Evolutionary conservation across 2,329 filamentous ascomycete species (phyloP).

Genomic region (Ilyonectria robusta): DNA sequence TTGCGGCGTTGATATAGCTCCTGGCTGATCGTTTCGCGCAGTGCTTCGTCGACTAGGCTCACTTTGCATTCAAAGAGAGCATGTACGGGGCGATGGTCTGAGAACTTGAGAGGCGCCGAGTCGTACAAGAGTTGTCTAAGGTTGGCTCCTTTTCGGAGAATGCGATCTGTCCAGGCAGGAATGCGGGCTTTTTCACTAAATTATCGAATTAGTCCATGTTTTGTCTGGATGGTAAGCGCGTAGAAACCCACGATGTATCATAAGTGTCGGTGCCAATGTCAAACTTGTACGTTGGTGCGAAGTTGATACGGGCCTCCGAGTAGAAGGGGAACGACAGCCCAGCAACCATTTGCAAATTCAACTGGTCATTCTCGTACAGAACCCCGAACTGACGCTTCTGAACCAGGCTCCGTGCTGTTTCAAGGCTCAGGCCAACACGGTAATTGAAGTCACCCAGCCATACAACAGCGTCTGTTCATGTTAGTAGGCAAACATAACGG

Average conservation of each 20-base stretch:
- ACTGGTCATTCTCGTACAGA: constrained; percentile 92
- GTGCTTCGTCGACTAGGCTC: constrained; percentile 81
- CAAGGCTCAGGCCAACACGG: constrained; percentile 87
- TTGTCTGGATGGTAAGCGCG: background rate
- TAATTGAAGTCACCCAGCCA: constrained; percentile 99
- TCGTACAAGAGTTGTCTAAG: constrained; percentile 88
- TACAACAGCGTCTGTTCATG: constrained; percentile 75
- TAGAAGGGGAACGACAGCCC: constrained; percentile 93
- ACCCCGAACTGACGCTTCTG: constrained; percentile 80
- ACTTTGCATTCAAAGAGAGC: constrained; percentile 89
- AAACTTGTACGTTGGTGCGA: constrained; percentile 96
- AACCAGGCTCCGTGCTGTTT: constrained; percentile 82
- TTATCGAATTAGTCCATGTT: constrained; percentile 32
- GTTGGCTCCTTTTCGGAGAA: constrained; percentile 87
- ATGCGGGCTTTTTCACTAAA: constrained; percentile 89
- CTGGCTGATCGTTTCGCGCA: constrained; percentile 79
- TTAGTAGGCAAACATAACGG: constrained; percentile 39
- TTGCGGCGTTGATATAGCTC: constrained; percentile 81
- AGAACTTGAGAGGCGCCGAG: constrained; percentile 86
- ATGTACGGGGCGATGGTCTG: constrained; percentile 96
- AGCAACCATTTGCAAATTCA: constrained; percentile 97
- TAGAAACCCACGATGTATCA: constrained; percentile 81
- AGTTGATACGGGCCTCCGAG: constrained; percentile 88
- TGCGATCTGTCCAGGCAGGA: constrained; percentile 96
- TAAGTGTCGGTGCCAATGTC: constrained; percentile 91